These are phyloP conservation scores for Claviceps humidiphila DNA, from an alignment of 2,329 filamentous ascomycete species.

Conservation along the genomic window DNA sequence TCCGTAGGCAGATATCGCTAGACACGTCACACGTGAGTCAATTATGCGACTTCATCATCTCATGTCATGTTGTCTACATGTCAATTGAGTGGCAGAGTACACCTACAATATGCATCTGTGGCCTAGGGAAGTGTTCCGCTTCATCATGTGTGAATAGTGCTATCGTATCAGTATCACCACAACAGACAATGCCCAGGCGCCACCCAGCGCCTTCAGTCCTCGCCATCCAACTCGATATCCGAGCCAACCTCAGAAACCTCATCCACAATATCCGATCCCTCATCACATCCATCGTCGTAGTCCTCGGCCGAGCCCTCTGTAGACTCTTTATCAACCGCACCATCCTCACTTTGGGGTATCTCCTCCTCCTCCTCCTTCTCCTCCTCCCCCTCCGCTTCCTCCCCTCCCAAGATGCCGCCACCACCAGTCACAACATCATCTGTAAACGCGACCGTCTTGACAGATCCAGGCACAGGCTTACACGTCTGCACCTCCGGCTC, in stretches of 20 bases:
- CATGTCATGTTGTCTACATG: too few species aligned
- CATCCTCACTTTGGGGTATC: not conserved
- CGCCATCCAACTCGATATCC: conserved; percentile 3
- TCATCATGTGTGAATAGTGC: not conserved
- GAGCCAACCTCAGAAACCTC: conserved; percentile 4
- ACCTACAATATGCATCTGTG: too few species aligned
- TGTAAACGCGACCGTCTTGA: conserved; percentile 50
- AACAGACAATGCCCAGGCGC: not conserved
- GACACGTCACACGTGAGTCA: too few species aligned
- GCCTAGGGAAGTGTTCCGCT: too few species aligned
- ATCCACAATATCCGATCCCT: conserved; percentile 4
- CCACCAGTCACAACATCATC: conserved; percentile 32
- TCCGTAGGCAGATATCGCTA: too few species aligned
- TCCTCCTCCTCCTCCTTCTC: conserved; percentile 8
- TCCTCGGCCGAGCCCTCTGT: conserved; percentile 6
- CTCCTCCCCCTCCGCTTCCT: conserved; percentile 10
- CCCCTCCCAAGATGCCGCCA: conserved; percentile 19
- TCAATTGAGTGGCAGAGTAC: too few species aligned
- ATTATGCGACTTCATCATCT: too few species aligned
- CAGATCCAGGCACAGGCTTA: conserved; percentile 25
- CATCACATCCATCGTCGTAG: conserved; percentile 7
- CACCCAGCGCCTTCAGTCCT: not conserved
- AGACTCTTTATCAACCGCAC: conserved; percentile 10
- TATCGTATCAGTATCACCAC: not conserved
- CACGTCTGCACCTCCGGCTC: conserved; percentile 34